Evolutionary conservation across 306 rosid species (phyloP).

Genomic region (Pterocarpus santalinus): DNA sequence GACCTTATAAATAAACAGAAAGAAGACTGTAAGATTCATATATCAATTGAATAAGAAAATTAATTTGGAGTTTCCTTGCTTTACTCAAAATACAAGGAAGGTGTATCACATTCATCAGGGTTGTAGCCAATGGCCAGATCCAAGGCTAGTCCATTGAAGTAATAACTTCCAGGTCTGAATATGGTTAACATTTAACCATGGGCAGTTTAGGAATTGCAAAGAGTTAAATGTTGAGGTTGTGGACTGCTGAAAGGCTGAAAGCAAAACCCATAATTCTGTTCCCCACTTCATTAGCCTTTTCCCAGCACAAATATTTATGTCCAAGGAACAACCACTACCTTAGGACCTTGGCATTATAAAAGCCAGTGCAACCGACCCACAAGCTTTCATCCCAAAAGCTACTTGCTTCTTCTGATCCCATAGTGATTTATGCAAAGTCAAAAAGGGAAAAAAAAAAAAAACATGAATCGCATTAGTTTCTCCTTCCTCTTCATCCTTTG

Average conservation of each 20-base stretch:
- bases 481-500: slow-evolving; percentile 58
- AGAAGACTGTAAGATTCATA: not conserved
- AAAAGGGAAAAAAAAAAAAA: slow-evolving; percentile 24
- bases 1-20: slow-evolving; percentile 1
- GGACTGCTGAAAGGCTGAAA: slow-evolving; percentile 4
- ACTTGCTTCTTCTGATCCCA: slow-evolving; percentile 28
- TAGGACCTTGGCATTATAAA: slow-evolving; percentile 65
- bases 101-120: not conserved
- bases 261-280: slow-evolving; percentile 67
- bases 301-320: slow-evolving; percentile 59
- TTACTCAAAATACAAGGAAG: too few relatives aligned
- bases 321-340: slow-evolving; percentile 70
- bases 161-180: not conserved
- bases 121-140: not conserved
- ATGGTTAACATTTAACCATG: not conserved
- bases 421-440: slow-evolving; percentile 24
- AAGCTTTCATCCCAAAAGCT: slow-evolving; percentile 44
- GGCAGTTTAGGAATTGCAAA: slow-evolving; percentile 43
- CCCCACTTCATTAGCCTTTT: slow-evolving; percentile 53
- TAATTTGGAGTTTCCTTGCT: not conserved
- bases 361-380: slow-evolving; percentile 47
- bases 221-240: not conserved
- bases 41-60: not conserved
- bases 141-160: not conserved
- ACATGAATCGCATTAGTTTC: slow-evolving; percentile 53